These are phyloP conservation scores for Tribonema minus DNA, from an alignment of 108 stramenopile genomes.

Conservation along the genomic window DNA sequence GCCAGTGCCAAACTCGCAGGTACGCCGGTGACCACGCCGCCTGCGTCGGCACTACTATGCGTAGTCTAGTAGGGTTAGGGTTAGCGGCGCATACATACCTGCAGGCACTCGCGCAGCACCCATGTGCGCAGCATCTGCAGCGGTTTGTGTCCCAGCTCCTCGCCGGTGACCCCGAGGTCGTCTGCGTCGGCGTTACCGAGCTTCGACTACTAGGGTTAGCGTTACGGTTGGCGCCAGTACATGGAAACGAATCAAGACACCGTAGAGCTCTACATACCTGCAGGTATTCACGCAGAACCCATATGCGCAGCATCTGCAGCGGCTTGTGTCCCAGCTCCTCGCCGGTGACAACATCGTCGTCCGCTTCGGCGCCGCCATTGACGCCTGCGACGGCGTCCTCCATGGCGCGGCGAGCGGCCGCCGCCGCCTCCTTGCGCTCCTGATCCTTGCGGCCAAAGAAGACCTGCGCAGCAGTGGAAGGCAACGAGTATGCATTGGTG, in stretches of 20 bases:
- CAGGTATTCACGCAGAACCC: constrained; percentile 90
- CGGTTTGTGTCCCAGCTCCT: constrained; percentile 31
- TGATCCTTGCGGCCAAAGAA: constrained; percentile 25
- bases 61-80: no score
- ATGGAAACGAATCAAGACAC: neutral
- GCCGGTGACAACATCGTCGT: constrained; percentile 10
- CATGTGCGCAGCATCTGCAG: constrained; percentile 68
- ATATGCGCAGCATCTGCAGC: constrained; percentile 66
- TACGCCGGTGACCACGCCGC: no score
- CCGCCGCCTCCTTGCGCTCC: constrained; percentile 1
- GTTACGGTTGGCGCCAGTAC: neutral
- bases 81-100: no score
- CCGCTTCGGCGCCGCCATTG: constrained; percentile 10
- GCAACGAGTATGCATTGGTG: no score
- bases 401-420: constrained; percentile 3
- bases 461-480: constrained; percentile 8
- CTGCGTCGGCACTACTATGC: no score
- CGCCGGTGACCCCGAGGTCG: neutral
- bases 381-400: constrained; percentile 43
- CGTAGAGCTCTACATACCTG: constrained; percentile 25
- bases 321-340: constrained; percentile 35
- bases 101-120: constrained; percentile 86
- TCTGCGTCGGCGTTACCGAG: no score
- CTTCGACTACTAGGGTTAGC: neutral
- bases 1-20: no score